Evolutionary conservation across 225 moss, liverwort and hornwort species (phyloP), one percentile per base, ranked within the genome.

Genomic region (Bryoerythrophyllum caledonicum): DNA sequence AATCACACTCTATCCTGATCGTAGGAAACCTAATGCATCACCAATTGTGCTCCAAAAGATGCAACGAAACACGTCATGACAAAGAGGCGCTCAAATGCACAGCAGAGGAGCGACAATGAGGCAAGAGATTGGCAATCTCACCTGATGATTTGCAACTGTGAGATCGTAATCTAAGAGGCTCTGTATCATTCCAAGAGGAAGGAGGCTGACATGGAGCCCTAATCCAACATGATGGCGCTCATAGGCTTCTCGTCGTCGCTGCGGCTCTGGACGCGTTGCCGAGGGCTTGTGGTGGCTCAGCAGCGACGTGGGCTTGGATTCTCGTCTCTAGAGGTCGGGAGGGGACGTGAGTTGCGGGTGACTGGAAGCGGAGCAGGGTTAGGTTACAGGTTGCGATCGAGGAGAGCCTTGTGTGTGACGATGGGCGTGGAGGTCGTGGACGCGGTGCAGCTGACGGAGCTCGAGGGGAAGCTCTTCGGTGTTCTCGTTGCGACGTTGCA

Each of bases 391-490:
- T 20, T 72, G n/a, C n/a, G 64, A 68, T 62, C 72, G 25, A 68
- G 32, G 58, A 44, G 73, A 20, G 68, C 65, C 23, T 16, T 72
- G 16, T 61, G 82, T 15, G 77, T 54, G 37, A 76, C 35, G 44
- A 94, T 81, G 83, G 83, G 75, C 76, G 57, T 82, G 55, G 73
- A 82, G 68, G 82, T 92, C 19, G 80, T 82, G 78, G 88, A 91
- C 20, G 76, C 74, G 19, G 85, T 97, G 51, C 77, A 71, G 59
- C 78, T 94, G 74, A 92, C 91, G 34, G 83, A 86, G 44, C 76
- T 82, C 58, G 96, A 97, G 78, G 80, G 82, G 72, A 49, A 74
- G 61, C 83, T 97, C 48, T 97, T 97, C 64, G 78, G 77, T 7
- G 69, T 90, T 30, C 76, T 97, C 21, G 72, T 89, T 8, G 86